phyloP scores from a whole-genome alignment of 805 yeast species.

The Candida sonorensis region DNA sequence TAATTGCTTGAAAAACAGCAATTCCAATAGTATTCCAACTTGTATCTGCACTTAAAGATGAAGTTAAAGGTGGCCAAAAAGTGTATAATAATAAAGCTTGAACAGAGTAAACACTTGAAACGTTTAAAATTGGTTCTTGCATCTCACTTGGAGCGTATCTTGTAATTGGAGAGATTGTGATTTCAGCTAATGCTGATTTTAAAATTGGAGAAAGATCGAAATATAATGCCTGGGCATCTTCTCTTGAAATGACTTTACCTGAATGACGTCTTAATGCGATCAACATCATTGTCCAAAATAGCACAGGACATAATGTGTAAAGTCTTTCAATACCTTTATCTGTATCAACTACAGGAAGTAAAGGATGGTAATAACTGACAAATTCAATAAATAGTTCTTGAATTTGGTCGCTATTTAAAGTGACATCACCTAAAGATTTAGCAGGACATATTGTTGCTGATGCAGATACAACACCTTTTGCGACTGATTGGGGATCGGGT shows the following conservation, averaged over 20 bases:
- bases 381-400: slow-evolving; percentile 60
- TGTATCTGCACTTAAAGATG: slow-evolving; percentile 91
- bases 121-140: slow-evolving; percentile 78
- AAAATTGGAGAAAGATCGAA: slow-evolving; percentile 60
- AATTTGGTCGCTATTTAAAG: slow-evolving; percentile 56
- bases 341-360: slow-evolving; percentile 83
- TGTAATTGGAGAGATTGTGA: slow-evolving; percentile 85
- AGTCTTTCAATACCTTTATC: slow-evolving; percentile 74
- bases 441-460: slow-evolving; percentile 49
- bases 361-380: slow-evolving; percentile 72
- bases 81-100: slow-evolving; percentile 88
- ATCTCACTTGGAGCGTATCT: slow-evolving; percentile 72
- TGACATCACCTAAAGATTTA: slow-evolving; percentile 64
- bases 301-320: slow-evolving; percentile 73
- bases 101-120: slow-evolving; percentile 87
- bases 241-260: slow-evolving; percentile 18
- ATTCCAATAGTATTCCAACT: slow-evolving; percentile 94
- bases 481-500: slow-evolving; percentile 15
- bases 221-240: slow-evolving; percentile 35
- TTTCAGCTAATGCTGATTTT: slow-evolving; percentile 75
- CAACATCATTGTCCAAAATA: slow-evolving; percentile 91
- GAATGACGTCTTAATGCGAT: slow-evolving; percentile 68
- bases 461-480: slow-evolving; percentile 7
- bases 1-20: slow-evolving; percentile 86
- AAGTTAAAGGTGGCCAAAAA: slow-evolving; percentile 93